Evolutionary conservation across 2,329 filamentous ascomycete genomes (phyloP).

Genomic region (Orbilia ellipsospora): DNA sequence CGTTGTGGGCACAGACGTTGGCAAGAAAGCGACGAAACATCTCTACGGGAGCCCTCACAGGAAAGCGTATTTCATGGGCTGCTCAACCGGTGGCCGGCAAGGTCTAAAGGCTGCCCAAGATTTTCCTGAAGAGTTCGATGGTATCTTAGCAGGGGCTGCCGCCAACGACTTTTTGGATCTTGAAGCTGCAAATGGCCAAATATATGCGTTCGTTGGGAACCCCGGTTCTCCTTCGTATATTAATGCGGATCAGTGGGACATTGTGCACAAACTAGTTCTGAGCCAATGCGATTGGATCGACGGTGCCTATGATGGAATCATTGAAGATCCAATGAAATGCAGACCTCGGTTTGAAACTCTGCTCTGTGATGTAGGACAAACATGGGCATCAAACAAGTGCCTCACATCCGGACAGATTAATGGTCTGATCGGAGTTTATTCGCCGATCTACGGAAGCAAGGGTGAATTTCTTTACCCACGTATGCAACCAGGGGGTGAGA

Average conservation of each 20-base stretch:
- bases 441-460: conserved; percentile 60
- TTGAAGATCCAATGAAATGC: conserved; percentile 62
- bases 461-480: conserved; percentile 60
- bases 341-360: conserved; percentile 60
- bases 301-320: conserved; percentile 65
- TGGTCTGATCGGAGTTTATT: conserved; percentile 59
- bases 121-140: conserved; percentile 66
- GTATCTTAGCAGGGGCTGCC: conserved; percentile 65
- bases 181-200: conserved; percentile 58
- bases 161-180: conserved; percentile 63
- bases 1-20: conserved; percentile 3
- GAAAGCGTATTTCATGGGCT: conserved; percentile 67
- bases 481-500: conserved; percentile 18
- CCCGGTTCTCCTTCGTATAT: conserved; percentile 46
- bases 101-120: conserved; percentile 65
- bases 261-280: conserved; percentile 62
- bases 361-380: conserved; percentile 58
- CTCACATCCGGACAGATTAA: conserved; percentile 61
- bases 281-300: conserved; percentile 67
- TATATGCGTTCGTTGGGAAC: conserved; percentile 57
- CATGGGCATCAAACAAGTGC: conserved; percentile 56
- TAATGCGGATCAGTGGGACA: conserved; percentile 59
- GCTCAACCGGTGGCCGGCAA: conserved; percentile 66
- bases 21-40: conserved; percentile 12
- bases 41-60: conserved; percentile 15